Evolutionary conservation across 495 filamentous ascomycete species (phyloP), one percentile per base, ranked within the genome.

Genomic region (Annulohypoxylon bovei): DNA sequence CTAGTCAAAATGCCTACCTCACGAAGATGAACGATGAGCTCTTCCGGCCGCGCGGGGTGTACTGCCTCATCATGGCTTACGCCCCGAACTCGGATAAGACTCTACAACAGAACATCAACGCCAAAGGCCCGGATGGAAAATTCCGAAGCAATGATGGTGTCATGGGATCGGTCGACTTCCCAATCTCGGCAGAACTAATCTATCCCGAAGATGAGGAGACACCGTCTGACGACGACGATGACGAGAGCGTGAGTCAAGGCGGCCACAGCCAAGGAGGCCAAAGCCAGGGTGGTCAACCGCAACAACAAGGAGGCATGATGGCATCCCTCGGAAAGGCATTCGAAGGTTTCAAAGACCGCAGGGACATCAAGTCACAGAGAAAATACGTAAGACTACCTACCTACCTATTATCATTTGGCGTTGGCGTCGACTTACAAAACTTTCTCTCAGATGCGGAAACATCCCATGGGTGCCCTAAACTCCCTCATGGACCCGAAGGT

Each of bases 51-150:
- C 85, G 83, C 16, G 88, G 88, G 6, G 80, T 90, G 0, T 89
- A 84, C 74, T 86, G 83, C 58, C 74, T 90, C 4, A 77, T 91
- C 33, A 87, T 91, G 84, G 86, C 85, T 7, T 89, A 85, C 75
- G 84, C 53, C 6, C 58, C 61, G 6, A 56, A 68, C 20, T 47
- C 68, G 16, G 44, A 62, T 20, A 64, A 72, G 42, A 56, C 54
- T 18, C 18, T 65, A 35, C 53, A 71, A 42, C 47, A 62, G n/a
- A 54, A 63, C 37, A 56, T 73, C 32, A 57, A 61, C 40, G 35
- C 35, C 30, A 65, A 33, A 18, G 30, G 32, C 6, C 20, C 32
- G 6, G 18, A 52, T 23, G 30, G 52, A 2, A 74, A 67, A 6
- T 67, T 65, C 60, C 62, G 72, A 47, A 55, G 49, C 25, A 50